Conservation (phyloP, 2,329 filamentous ascomycete genomes). For the Fusarium humuli region DNA sequence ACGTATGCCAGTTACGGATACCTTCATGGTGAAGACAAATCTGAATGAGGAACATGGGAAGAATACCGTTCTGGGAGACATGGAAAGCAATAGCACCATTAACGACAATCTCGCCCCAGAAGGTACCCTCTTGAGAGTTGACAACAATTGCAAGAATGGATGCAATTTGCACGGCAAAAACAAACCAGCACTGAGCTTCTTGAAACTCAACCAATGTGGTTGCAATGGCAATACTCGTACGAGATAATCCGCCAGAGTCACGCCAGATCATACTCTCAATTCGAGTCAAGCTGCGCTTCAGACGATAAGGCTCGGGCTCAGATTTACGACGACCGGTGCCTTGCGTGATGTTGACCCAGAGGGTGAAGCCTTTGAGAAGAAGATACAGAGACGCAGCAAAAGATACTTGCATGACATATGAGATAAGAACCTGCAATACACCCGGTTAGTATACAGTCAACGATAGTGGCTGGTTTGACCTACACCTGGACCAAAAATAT, state of each 20-base stretch:
- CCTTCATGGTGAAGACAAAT: constrained; percentile 55
- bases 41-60: constrained; percentile 55
- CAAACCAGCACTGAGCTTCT: constrained; percentile 55
- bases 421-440: constrained; percentile 52
- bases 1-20: constrained; percentile 56
- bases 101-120: constrained; percentile 55
- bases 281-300: constrained; percentile 50
- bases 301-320: constrained; percentile 35
- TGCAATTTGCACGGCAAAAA: constrained; percentile 55
- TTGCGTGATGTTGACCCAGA: constrained; percentile 52
- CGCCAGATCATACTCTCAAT: constrained; percentile 54
- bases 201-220: constrained; percentile 57
- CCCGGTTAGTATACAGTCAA: constrained; percentile 11
- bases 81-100: constrained; percentile 55
- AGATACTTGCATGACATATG: constrained; percentile 54
- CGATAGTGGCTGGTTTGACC: constrained; percentile 10
- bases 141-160: constrained; percentile 56
- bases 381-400: constrained; percentile 52
- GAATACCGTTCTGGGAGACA: constrained; percentile 53
- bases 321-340: constrained; percentile 38
- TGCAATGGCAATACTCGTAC: constrained; percentile 55
- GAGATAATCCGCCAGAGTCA: constrained; percentile 52
- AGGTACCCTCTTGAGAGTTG: constrained; percentile 55
- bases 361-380: constrained; percentile 51
- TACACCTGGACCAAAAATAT: constrained; percentile 56